These are phyloP conservation scores for Aspergillus costaricaensis DNA, from an alignment of 2,329 filamentous ascomycete genomes.

Conservation along the genomic window DNA sequence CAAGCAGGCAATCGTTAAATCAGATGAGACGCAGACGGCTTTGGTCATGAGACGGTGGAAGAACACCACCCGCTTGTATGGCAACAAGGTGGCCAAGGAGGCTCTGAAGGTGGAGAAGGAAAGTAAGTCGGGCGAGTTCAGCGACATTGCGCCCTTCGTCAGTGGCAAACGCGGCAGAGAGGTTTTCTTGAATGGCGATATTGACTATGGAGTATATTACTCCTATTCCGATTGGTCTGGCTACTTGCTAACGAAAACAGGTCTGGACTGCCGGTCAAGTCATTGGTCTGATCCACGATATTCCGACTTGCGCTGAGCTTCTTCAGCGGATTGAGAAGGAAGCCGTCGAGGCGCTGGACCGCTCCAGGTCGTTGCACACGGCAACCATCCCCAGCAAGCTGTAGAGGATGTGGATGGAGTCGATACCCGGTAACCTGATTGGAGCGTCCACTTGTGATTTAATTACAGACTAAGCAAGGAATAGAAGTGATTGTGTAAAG, in stretches of 20 bases:
- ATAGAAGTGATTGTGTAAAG: constrained; percentile 1
- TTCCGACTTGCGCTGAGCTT: constrained; percentile 71
- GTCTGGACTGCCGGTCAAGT: constrained; percentile 98
- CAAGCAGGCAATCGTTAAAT: constrained; percentile 87
- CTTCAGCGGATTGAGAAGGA: constrained; percentile 75
- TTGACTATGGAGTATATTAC: constrained; percentile 77
- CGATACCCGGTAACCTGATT: constrained; percentile 6
- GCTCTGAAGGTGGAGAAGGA: constrained; percentile 81
- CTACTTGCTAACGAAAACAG: constrained; percentile 46
- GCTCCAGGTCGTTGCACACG: constrained; percentile 59
- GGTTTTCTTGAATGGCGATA: constrained; percentile 90
- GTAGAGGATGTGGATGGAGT: constrained; percentile 32
- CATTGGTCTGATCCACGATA: constrained; percentile 83
- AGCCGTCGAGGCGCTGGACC: constrained; percentile 66
- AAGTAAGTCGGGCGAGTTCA: constrained; percentile 82
- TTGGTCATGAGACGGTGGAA: constrained; percentile 86
- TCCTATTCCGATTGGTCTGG: constrained; percentile 27
- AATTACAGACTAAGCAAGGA: constrained; percentile 9
- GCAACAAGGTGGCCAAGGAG: constrained; percentile 82
- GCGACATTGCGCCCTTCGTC: constrained; percentile 82
- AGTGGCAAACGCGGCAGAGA: constrained; percentile 87
- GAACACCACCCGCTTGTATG: constrained; percentile 86
- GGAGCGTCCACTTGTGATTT: constrained; percentile 12
- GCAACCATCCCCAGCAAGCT: constrained; percentile 56
- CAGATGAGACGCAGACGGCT: constrained; percentile 87